These are phyloP conservation scores for Daldinia eschscholtzii DNA, from an alignment of 2,329 filamentous ascomycete genomes.

Conservation along the genomic window DNA sequence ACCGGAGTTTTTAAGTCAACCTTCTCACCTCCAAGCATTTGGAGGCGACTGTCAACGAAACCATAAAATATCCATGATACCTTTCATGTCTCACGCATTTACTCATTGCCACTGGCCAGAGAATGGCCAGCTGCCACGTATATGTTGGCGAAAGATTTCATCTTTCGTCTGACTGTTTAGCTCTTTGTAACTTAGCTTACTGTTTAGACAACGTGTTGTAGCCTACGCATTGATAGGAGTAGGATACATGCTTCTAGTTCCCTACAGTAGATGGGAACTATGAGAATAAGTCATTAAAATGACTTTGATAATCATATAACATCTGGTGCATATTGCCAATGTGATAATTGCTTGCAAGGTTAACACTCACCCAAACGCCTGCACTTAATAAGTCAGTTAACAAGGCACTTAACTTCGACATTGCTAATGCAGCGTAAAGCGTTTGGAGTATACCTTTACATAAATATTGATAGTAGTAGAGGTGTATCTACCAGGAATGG, in stretches of 20 bases:
- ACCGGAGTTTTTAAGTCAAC: background rate
- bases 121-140: background rate
- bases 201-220: background rate
- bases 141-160: background rate
- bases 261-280: slow-evolving; percentile 1
- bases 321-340: background rate
- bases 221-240: background rate
- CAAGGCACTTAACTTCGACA: too few species aligned
- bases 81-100: background rate
- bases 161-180: slow-evolving; percentile 3
- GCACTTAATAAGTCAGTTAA: too few species aligned
- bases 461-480: too few species aligned
- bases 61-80: background rate
- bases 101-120: background rate
- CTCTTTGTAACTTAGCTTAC: background rate
- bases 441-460: too few species aligned
- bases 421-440: too few species aligned
- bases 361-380: background rate
- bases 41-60: background rate
- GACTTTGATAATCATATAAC: background rate
- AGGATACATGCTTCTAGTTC: background rate
- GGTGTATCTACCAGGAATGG: too few species aligned
- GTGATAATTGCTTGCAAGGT: background rate
- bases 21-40: background rate
- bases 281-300: background rate